These are phyloP conservation scores for Globisporangium spiculum DNA, from an alignment of 352 stramenopile genomes.

Conservation along the genomic window DNA sequence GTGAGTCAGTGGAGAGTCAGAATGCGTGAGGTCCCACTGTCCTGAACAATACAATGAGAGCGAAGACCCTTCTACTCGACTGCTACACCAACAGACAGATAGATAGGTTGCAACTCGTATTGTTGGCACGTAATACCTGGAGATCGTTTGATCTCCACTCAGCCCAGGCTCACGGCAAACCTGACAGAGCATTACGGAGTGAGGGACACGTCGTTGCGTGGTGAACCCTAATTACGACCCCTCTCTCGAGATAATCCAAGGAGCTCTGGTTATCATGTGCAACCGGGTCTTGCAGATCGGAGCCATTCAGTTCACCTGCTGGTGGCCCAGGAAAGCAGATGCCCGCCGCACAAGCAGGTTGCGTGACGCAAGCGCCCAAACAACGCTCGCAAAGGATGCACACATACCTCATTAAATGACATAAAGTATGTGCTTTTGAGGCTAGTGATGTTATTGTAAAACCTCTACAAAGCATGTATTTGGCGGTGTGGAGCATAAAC, in stretches of 20 bases:
- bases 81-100: neutral
- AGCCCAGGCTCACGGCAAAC: too few relatives aligned
- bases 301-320: neutral
- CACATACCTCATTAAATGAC: neutral
- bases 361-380: neutral
- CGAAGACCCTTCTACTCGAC: neutral
- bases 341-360: neutral
- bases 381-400: too few relatives aligned
- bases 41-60: neutral
- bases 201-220: too few relatives aligned
- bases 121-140: too few relatives aligned
- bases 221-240: too few relatives aligned
- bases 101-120: too few relatives aligned
- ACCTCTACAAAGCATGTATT: neutral
- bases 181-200: too few relatives aligned
- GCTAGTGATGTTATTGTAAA: neutral
- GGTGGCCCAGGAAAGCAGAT: neutral
- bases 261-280: too few relatives aligned
- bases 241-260: too few relatives aligned
- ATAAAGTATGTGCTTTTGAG: neutral
- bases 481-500: neutral
- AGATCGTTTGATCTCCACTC: too few relatives aligned
- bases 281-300: neutral
- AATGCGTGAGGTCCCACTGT: neutral
- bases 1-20: constrained; percentile 8